phyloP scores from a whole-genome alignment of 2,329 filamentous ascomycete genomes.

The Aureobasidium sp. region DNA sequence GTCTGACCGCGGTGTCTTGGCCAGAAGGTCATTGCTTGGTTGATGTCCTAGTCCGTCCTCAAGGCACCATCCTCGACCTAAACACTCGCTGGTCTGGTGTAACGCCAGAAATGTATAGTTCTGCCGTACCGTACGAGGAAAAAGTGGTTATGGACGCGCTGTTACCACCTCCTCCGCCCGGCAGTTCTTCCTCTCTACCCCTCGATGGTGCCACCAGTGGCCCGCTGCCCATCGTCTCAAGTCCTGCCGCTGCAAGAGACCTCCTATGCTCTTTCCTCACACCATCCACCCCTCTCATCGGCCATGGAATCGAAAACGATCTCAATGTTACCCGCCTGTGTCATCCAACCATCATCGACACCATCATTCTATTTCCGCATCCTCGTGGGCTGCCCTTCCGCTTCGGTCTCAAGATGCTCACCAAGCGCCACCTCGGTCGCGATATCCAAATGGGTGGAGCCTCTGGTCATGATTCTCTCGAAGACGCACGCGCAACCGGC shows the following conservation, averaged over 20 bases:
- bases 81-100: conserved; percentile 92
- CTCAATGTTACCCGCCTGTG: conserved; percentile 77
- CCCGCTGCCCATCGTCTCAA: conserved; percentile 63
- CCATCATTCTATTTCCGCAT: conserved; percentile 75
- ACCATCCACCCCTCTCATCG: conserved; percentile 73
- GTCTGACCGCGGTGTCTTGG: conserved; percentile 83
- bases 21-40: conserved; percentile 65
- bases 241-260: conserved; percentile 63
- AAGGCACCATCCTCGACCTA: conserved; percentile 77
- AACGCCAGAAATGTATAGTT: conserved; percentile 63
- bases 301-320: conserved; percentile 93
- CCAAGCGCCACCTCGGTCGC: conserved; percentile 58
- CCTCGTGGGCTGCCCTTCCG: conserved; percentile 66
- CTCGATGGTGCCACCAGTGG: conserved; percentile 8
- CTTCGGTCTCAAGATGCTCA: conserved; percentile 66
- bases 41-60: conserved; percentile 75
- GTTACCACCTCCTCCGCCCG: not conserved
- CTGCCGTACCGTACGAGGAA: conserved; percentile 49
- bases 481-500: conserved; percentile 83
- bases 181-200: conserved; percentile 4
- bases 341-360: conserved; percentile 79
- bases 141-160: conserved; percentile 16
- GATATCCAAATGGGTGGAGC: conserved; percentile 66
- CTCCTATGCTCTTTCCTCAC: conserved; percentile 69
- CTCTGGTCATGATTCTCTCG: conserved; percentile 77